Evolutionary conservation across 2,329 filamentous ascomycete genomes (phyloP).

Genomic region (Dothideomycetes sp.): DNA sequence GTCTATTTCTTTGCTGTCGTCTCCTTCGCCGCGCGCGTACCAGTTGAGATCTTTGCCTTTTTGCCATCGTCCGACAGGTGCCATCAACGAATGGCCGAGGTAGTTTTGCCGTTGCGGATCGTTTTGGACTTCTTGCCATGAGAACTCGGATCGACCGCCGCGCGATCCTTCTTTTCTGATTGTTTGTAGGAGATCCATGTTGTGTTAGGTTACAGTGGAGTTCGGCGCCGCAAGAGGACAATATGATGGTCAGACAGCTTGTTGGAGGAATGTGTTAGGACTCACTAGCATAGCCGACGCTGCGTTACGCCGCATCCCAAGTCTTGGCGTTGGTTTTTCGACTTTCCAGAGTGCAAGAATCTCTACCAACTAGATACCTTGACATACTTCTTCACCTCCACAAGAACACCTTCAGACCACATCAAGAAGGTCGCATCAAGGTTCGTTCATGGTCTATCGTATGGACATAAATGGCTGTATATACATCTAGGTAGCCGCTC

Average conservation of each 20-base stretch:
- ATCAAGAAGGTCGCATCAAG: neutral
- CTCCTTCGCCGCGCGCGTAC: conserved; percentile 53
- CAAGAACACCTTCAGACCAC: neutral
- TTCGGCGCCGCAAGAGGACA: no score
- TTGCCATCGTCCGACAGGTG: conserved; percentile 83
- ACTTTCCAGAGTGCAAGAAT: neutral
- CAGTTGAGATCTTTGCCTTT: conserved; percentile 61
- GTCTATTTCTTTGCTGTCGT: conserved; percentile 39
- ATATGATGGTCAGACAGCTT: no score
- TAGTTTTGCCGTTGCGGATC: conserved; percentile 83
- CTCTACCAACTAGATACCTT: no score
- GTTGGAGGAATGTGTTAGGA: no score
- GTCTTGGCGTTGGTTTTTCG: neutral
- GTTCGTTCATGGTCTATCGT: neutral
- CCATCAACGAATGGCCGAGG: conserved; percentile 85
- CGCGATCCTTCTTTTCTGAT: conserved; percentile 85
- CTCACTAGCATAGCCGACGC: no score
- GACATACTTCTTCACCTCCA: neutral
- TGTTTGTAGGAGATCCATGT: conserved; percentile 90
- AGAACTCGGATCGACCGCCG: conserved; percentile 84
- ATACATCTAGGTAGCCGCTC: neutral
- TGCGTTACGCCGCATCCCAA: no score
- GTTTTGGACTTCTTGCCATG: conserved; percentile 86
- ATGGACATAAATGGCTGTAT: neutral
- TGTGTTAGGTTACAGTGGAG: no score